Base-by-base conservation (phyloP, 495 filamentous ascomycete species). In the Jackrogersella minutella region DNA sequence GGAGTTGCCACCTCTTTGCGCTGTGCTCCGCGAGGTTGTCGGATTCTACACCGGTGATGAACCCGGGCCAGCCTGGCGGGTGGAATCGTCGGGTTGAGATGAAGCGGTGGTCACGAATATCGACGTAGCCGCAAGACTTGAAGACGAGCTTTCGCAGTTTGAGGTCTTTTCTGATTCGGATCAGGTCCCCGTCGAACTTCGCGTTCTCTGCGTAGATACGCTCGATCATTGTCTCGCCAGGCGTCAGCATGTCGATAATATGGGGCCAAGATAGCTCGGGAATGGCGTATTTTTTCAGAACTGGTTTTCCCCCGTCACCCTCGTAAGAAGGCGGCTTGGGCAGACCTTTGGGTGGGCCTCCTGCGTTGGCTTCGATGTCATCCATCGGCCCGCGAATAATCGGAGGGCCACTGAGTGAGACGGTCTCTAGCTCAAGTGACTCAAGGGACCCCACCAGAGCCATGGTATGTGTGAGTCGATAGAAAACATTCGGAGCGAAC, bases 71-170 rank as follows among this genome's bases (percentile, higher is more conserved):
- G 0, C 0, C 0, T 2, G 13, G 30, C 1, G 6, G 2, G 3
- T 0, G 6, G 55, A 69, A 43, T 19, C 58, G 62, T n/a, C 50
- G 50, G 26, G 33, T n/a, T 5, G 58, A 67, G 17, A 70, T 47
- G 40, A 70, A 67, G 0, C 66, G 61, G 0, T 3, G 3, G 22
- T 69, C 66, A 3, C 6, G 44, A 5, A 82, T 54, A 11, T 50
- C 34, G 5, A 81, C 72, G 51, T 83, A 82, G 14, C 81, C 82
- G 62, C 81, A 83, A 17, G 79, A 82, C 21, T 71, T 72, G 73
- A 83, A 81, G 3, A 54, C 47, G 7, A 83, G 33, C 17, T 64
- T 70, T 11, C 54, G 62, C 9, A 84, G 58, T 33, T 54, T 57
- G 4, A 61, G 33, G 0, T 65, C 56, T 14, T 69, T 69, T 22